A percentile compares a stretch with the other conserved stretches of the same genome.
These are phyloP conservation scores for Phytopythium aichiense DNA, from an alignment of 352 stramenopile genomes.

Conservation along the genomic window DNA sequence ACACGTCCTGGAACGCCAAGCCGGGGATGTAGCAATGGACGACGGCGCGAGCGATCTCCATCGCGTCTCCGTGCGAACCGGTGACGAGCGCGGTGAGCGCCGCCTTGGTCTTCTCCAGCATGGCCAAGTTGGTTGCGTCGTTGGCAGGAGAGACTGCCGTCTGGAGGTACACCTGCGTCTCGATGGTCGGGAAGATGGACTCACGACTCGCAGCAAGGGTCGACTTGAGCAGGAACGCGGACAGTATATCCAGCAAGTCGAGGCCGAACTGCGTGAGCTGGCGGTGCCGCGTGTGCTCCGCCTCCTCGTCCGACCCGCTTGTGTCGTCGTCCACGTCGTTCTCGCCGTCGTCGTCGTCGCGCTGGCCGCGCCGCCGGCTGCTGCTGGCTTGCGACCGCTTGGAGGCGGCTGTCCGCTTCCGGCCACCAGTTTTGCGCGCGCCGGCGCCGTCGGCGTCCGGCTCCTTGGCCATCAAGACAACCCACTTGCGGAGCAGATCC, in stretches of 20 bases:
- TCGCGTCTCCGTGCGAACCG: conserved; percentile 45
- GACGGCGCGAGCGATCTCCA: conserved; percentile 52
- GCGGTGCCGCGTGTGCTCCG: conserved; percentile 7
- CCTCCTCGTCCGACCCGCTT: conserved; percentile 18
- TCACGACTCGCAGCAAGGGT: conserved; percentile 63
- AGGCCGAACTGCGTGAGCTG: conserved; percentile 46
- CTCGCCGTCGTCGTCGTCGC: conserved; percentile 20
- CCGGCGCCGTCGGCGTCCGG: conserved; percentile 1
- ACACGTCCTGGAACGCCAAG: conserved; percentile 59
- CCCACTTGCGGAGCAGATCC: conserved; percentile 78
- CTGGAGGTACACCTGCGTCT: conserved; percentile 59
- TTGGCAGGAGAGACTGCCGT: conserved; percentile 31
- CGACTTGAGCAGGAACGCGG: conserved; percentile 51
- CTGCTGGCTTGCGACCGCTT: conserved; percentile 11
- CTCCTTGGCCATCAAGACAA: conserved; percentile 26
- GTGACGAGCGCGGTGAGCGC: conserved; percentile 46
- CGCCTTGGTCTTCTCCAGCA: conserved; percentile 35
- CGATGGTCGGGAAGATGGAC: conserved; percentile 72
- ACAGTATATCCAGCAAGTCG: conserved; percentile 58
- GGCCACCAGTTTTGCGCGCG: conserved; percentile 2
- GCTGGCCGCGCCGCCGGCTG: conserved; percentile 7
- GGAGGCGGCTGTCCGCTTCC: conserved; percentile 10
- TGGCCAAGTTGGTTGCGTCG: conserved; percentile 27
- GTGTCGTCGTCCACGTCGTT: conserved; percentile 25
- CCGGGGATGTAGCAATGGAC: conserved; percentile 73